Evolutionary conservation across 2,329 filamentous ascomycete species (phyloP), one percentile per base, ranked within the genome.

Genomic region (Emericellopsis cladophorae): DNA sequence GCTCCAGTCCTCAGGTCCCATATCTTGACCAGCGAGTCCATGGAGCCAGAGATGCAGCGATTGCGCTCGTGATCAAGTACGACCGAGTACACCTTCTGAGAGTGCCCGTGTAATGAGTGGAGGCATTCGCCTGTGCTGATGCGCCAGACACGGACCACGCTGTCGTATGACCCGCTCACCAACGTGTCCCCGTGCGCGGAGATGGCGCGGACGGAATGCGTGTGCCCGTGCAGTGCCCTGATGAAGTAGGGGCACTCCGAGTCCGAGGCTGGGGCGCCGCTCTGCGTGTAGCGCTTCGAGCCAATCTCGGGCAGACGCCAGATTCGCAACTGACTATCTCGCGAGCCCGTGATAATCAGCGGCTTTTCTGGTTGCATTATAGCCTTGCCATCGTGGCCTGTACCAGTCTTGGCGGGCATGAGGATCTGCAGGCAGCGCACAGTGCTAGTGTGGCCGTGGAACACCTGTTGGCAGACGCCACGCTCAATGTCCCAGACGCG

Each of bases 401-500:
- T 79, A 36, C 84, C 85, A 2, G 88, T 78, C 53, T 88, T 74
- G 1, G 81, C 81, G 0, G 92, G 88, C 72, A 94, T 83, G 35
- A 98, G 68, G 42, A 98, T 96, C 56, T 96, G 89, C 45, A 98
- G 67, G 55, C 92, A 98, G 47, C 92, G 81, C 4, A 98, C 92
- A 12, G 92, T 98, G 34, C 90, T 96, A 9, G 92, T 98, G 56
- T 98, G 92, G 1, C 92, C 93, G 55, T 95, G 89, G 57, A 98
- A 98, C 1, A 95, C 82, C 56, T 98, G 92, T 10, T 89, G 90
- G 59, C 90, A 95, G 36, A 84, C 76, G 1, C 89, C 92, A 51
- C 83, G 83, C 54, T 94, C 87, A 47, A 98, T 95, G 56, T 98
- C 90, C 92, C 92, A 98, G 0, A 98, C 90, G n/a, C 92, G 80